Percentiles rank a stretch among this genome's conserved stretches.
Evolutionary conservation across 192 early-diverging fungal genomes (phyloP).

Genomic region (Chytriomyces sp.): DNA sequence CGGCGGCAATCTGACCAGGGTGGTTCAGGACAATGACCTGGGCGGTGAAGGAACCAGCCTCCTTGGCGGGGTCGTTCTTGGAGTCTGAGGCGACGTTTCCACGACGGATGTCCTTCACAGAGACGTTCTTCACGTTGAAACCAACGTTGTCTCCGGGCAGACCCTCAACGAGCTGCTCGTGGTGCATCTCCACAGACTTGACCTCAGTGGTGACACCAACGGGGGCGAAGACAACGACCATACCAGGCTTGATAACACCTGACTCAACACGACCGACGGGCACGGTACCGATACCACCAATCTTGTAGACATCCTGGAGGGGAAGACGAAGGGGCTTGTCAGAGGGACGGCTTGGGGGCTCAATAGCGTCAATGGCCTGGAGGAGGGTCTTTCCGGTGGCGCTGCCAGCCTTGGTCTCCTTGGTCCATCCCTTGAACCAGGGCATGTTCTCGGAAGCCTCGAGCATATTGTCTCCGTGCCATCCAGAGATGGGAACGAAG

Average conservation of each 20-base stretch:
- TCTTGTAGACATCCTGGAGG: slow-evolving; percentile 98
- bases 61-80: slow-evolving; percentile 97
- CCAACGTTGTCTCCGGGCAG: slow-evolving; percentile 96
- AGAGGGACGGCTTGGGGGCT: slow-evolving; percentile 85
- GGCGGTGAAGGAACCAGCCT: slow-evolving; percentile 85
- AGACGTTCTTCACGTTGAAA: slow-evolving; percentile 99
- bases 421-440: slow-evolving; percentile 98
- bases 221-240: slow-evolving; percentile 82
- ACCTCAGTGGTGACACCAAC: slow-evolving; percentile 87
- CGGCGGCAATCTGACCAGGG: slow-evolving; percentile 92
- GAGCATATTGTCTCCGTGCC: slow-evolving; percentile 98
- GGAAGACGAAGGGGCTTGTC: slow-evolving; percentile 97
- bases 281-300: slow-evolving; percentile 95
- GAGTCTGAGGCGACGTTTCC: slow-evolving; percentile 94
- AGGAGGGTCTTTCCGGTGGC: slow-evolving; percentile 78
- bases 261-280: slow-evolving; percentile 97
- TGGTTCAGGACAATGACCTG: slow-evolving; percentile 97
- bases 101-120: slow-evolving; percentile 96
- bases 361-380: slow-evolving; percentile 92
- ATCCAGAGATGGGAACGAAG: slow-evolving; percentile 98
- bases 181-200: slow-evolving; percentile 99
- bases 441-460: slow-evolving; percentile 90
- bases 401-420: slow-evolving; percentile 79
- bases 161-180: slow-evolving; percentile 87
- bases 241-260: slow-evolving; percentile 91